phyloP scores from a whole-genome alignment of 306 rosid species.

The Luffa aegyptiaca region DNA sequence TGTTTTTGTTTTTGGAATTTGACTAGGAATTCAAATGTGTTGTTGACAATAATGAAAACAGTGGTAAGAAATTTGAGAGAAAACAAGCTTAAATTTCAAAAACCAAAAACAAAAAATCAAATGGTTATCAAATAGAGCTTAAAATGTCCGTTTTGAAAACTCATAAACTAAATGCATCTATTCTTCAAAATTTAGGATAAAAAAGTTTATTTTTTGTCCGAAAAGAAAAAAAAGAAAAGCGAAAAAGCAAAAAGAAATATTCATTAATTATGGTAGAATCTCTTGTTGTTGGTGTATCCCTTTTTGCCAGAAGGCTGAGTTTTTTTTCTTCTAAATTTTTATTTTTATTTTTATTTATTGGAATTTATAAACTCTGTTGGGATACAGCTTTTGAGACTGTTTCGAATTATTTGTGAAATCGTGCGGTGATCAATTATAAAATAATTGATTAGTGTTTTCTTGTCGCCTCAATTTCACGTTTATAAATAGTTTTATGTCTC shows the following conservation, averaged over 20 bases:
- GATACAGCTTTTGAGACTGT: not conserved
- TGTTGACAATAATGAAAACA: no score
- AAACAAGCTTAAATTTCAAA: no score
- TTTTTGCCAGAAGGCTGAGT: not conserved
- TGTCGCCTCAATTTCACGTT: not conserved
- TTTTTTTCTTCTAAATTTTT: not conserved
- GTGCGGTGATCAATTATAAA: not conserved
- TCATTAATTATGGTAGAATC: not conserved
- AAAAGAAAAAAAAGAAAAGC: not conserved
- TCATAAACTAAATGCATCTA: no score
- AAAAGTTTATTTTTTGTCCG: not conserved
- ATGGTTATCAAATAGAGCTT: no score
- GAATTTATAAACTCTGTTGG: not conserved
- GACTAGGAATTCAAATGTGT: no score
- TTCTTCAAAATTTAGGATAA: no score
- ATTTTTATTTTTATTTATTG: not conserved
- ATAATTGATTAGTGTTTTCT: not conserved
- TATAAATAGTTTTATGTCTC: constrained; percentile 1
- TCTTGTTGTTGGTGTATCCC: not conserved
- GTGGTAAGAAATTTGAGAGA: no score
- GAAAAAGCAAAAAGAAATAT: not conserved
- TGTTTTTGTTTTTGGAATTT: no score
- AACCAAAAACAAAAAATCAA: no score
- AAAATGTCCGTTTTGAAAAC: no score
- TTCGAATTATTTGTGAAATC: not conserved